Evolutionary conservation across 495 filamentous ascomycete species (phyloP), one percentile per base, ranked within the genome.

Genomic region (Clohesyomyces aquaticus): DNA sequence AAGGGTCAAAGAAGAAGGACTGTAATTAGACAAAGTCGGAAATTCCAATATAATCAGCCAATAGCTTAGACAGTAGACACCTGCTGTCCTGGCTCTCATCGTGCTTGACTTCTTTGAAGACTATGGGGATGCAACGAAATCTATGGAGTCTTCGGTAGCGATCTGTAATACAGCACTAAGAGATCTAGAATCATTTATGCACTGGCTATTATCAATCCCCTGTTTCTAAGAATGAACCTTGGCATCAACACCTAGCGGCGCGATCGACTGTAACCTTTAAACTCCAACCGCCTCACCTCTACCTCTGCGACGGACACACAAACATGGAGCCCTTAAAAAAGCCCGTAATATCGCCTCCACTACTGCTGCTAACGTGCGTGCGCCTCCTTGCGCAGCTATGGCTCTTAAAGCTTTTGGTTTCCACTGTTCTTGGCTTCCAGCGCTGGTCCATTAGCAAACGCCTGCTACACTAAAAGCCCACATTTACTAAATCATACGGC

Each of bases 331-430:
- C 14, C 32, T 38, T 38, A 38, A 38, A 38, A 38, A 38, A 38
- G 32, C 32, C 32, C 32, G 32, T 38, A 38, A 38, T 38, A 38
- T 38, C 32, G 14, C 32, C 32, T 38, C 32, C 32, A 38, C 32
- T 38, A 38, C 32, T 38, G 32, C 32, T 68, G 69, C 6, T 50
- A 11, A 50, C 8, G 9, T 22, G 47, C 19, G 25, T 50, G 47
- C 47, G 47, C 47, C 47, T 50, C 8, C 9, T 11, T 23, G 47
- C 47, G 9, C 47, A 50, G 47, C 47, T 50, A 25, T 50, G 47
- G 47, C 47, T 50, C 47, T 23, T 50, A 11, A 50, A 50, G 47
- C 6, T 50, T 11, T 21, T 50, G 8, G 47, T 50, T 23, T 11
- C 10, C 47, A 23, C 47, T 11, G 19, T 21, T 26, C 6, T 9